These are phyloP conservation scores for Starmerella kuoi DNA, from an alignment of 805 yeast species.

Conservation along the genomic window DNA sequence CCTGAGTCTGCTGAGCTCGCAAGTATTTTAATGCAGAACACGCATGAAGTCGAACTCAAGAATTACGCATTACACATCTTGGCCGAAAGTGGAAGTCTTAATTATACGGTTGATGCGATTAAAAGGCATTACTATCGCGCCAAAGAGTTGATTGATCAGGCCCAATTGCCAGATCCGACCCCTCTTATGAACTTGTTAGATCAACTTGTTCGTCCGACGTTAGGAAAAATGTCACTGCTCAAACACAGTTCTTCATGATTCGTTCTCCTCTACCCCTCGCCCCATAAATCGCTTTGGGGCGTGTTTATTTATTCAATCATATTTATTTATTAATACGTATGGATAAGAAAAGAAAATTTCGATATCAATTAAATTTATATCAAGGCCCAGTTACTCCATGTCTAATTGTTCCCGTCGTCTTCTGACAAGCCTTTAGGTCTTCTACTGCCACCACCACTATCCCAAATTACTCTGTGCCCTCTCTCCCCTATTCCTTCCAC, in stretches of 20 bases:
- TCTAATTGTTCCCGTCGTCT: no score
- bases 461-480: no score
- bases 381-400: no score
- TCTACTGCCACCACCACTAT: no score
- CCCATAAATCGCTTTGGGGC: no score
- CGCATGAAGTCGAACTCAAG: constrained; percentile 41
- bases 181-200: constrained; percentile 8
- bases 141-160: constrained; percentile 18
- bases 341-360: no score
- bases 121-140: constrained; percentile 25
- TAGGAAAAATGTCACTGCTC: no score
- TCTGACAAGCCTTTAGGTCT: no score
- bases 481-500: no score
- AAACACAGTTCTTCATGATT: background rate
- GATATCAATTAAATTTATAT: no score
- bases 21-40: constrained; percentile 42
- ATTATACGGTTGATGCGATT: constrained; percentile 31
- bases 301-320: background rate
- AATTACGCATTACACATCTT: constrained; percentile 39
- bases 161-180: background rate
- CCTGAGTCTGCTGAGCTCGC: constrained; percentile 22
- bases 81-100: constrained; percentile 32
- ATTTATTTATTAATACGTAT: no score
- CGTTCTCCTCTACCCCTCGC: no score
- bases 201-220: constrained; percentile 1